Evolutionary conservation across 228 moss, liverwort and hornwort genomes (phyloP).

Genomic region (Sphagnum magellanicum): DNA sequence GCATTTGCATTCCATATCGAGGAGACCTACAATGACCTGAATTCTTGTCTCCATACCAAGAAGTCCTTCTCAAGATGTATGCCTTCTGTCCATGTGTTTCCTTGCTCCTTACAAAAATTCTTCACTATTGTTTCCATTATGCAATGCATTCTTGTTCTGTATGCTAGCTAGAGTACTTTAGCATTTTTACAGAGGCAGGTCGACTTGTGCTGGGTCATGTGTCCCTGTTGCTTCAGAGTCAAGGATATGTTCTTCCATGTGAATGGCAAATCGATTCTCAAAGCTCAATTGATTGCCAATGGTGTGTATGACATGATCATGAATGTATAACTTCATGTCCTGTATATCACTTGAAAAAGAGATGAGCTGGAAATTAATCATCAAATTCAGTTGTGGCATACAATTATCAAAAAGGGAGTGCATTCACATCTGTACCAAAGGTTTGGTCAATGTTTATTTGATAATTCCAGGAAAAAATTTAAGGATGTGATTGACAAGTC

Average conservation of each 20-base stretch:
- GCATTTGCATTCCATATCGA: too few species aligned
- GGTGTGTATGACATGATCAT: slow-evolving; percentile 35
- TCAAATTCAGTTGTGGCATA: too few species aligned
- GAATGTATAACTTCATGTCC: slow-evolving; percentile 10
- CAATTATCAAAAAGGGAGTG: too few species aligned
- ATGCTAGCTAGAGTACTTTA: not conserved
- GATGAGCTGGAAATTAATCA: too few species aligned
- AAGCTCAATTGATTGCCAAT: slow-evolving; percentile 37
- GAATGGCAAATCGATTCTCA: slow-evolving; percentile 23
- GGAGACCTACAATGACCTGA: too few species aligned
- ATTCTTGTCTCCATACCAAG: slow-evolving; percentile 12
- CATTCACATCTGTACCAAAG: too few species aligned
- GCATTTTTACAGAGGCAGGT: not conserved
- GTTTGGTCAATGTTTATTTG: too few species aligned
- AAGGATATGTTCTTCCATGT: slow-evolving; percentile 36
- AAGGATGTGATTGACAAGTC: slow-evolving; percentile 75
- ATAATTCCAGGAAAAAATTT: slow-evolving; percentile 54
- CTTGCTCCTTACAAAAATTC: too few species aligned
- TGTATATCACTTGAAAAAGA: not conserved
- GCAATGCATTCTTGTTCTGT: not conserved
- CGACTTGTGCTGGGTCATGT: not conserved
- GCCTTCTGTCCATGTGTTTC: not conserved
- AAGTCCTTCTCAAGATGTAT: slow-evolving; percentile 54
- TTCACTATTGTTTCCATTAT: too few species aligned
- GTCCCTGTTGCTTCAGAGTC: slow-evolving; percentile 17